A percentile compares a stretch with the other conserved stretches of the same genome.
Conservation (phyloP, 306 rosid genomes). For the Castanospermum australe region DNA sequence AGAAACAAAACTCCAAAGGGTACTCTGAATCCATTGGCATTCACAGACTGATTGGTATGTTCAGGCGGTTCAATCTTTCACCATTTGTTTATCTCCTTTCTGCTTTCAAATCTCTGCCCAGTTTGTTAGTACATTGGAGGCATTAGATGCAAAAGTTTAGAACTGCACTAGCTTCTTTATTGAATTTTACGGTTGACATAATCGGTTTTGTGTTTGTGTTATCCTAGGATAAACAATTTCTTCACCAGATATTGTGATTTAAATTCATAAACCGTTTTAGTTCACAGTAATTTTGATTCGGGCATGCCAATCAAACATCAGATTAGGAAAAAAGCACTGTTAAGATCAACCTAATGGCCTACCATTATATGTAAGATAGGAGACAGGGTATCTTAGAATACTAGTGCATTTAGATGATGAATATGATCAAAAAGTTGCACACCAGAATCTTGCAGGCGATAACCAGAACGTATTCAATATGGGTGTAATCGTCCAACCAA, state of each 20-base stretch:
- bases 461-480: background rate
- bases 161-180: background rate
- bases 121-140: conserved; percentile 8
- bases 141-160: conserved; percentile 5
- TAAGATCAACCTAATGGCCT: background rate
- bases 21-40: conserved; percentile 33
- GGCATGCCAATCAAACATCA: conserved; percentile 1
- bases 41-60: conserved; percentile 33
- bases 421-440: background rate
- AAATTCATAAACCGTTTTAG: background rate
- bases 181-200: background rate
- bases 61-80: background rate
- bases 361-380: background rate
- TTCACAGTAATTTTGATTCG: background rate
- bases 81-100: background rate
- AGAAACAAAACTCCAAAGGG: background rate
- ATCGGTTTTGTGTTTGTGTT: background rate
- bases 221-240: conserved; percentile 2
- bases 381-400: background rate
- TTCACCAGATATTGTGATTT: background rate
- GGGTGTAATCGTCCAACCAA: background rate
- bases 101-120: background rate
- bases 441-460: background rate
- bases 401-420: background rate
- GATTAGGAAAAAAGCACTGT: background rate